Evolutionary conservation across 495 filamentous ascomycete genomes (phyloP).

Genomic region (Hamigera avellanea): DNA sequence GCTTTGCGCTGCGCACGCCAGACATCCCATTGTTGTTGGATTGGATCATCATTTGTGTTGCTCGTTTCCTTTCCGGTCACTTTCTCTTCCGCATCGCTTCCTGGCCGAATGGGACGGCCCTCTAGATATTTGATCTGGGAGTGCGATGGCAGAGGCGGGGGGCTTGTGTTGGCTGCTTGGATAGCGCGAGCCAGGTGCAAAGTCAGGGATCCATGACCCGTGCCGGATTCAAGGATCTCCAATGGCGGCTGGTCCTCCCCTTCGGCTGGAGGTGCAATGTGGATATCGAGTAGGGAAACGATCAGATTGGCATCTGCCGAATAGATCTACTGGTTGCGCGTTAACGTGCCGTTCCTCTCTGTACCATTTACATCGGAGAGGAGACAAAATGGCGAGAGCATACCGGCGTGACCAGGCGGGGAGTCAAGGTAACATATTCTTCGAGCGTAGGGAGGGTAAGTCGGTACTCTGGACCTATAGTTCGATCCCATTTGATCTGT

Average conservation of each 20-base stretch:
- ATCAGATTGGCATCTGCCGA: constrained; percentile 60
- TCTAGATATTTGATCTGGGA: constrained; percentile 28
- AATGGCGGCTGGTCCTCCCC: constrained; percentile 20
- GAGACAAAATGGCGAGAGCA: constrained; percentile 9
- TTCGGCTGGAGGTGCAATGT: constrained; percentile 33
- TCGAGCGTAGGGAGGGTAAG: constrained; percentile 53
- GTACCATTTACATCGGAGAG: neutral
- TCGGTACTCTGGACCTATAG: constrained; percentile 34
- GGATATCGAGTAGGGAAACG: constrained; percentile 61
- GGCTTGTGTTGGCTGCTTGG: constrained; percentile 54
- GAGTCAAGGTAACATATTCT: constrained; percentile 55
- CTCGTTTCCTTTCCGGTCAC: neutral
- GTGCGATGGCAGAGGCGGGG: constrained; percentile 18
- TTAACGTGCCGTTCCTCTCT: neutral
- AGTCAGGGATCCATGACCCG: constrained; percentile 67
- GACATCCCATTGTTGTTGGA: constrained; percentile 23
- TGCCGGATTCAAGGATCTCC: constrained; percentile 73
- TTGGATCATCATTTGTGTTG: constrained; percentile 3
- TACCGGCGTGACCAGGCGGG: constrained; percentile 62
- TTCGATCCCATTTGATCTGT: neutral
- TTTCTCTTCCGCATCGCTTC: constrained; percentile 8
- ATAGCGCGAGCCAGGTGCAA: constrained; percentile 63
- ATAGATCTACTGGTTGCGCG: constrained; percentile 48
- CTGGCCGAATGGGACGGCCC: constrained; percentile 14
- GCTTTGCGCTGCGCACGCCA: constrained; percentile 47